phyloP scores from a whole-genome alignment of 805 yeast species.

The Schwanniomyces sp. region DNA sequence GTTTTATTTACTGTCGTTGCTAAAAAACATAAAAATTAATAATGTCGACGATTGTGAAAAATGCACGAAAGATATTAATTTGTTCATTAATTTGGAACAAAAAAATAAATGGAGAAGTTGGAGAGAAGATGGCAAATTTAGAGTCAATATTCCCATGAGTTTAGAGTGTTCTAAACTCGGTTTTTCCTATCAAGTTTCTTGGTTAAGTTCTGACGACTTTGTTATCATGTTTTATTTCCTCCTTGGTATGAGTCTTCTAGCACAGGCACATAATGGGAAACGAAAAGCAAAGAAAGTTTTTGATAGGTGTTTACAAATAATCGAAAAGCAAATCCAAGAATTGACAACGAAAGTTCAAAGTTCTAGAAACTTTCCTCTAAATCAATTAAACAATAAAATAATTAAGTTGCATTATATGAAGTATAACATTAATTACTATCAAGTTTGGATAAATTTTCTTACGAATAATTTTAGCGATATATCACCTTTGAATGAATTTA shows the following conservation, averaged over 20 bases:
- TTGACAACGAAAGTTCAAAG: constrained; percentile 4
- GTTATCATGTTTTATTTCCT: constrained; percentile 39
- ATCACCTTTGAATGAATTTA: constrained; percentile 28
- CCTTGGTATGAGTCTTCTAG: constrained; percentile 40
- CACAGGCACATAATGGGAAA: constrained; percentile 33
- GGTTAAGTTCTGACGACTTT: constrained; percentile 47
- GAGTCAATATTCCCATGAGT: constrained; percentile 4
- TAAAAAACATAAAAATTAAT: constrained; percentile 25
- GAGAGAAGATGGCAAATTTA: constrained; percentile 28
- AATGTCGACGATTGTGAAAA: constrained; percentile 21
- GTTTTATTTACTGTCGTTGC: constrained; percentile 19
- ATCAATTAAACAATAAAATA: constrained; percentile 19
- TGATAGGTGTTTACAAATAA: constrained; percentile 31
- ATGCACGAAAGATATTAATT: constrained; percentile 20
- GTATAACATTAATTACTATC: constrained; percentile 33
- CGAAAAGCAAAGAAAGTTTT: constrained; percentile 36
- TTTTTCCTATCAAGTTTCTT: constrained; percentile 25
- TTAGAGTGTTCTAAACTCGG: neutral
- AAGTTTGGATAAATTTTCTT: constrained; percentile 35
- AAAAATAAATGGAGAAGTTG: constrained; percentile 22
- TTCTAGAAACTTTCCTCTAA: constrained; percentile 14
- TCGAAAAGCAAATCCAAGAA: constrained; percentile 22
- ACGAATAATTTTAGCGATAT: constrained; percentile 21
- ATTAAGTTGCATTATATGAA: constrained; percentile 29
- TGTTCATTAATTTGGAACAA: constrained; percentile 19